Percentiles rank a stretch among this genome's conserved stretches.
These are phyloP conservation scores for Kluyveromyces siamensis DNA, from an alignment of 805 yeast genomes.

Conservation along the genomic window DNA sequence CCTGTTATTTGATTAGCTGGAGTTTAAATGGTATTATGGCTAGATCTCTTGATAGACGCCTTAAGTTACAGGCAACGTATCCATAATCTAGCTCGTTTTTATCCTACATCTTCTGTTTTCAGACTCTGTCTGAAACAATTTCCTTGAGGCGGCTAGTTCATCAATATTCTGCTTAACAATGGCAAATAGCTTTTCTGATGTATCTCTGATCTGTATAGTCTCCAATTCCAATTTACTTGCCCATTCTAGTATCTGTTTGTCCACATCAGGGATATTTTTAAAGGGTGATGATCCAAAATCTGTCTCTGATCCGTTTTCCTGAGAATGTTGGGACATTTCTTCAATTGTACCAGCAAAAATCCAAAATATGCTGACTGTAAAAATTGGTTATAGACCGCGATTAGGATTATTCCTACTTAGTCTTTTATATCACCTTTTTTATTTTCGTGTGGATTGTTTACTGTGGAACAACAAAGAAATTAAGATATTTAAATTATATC, in stretches of 20 bases:
- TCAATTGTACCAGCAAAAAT: not conserved
- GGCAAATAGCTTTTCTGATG: constrained; percentile 14
- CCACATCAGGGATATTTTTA: constrained; percentile 13
- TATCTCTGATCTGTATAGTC: constrained; percentile 34
- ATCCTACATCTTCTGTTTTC: not conserved
- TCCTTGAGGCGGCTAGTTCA: constrained; percentile 4
- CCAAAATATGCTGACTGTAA: not conserved
- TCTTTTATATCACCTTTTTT: not conserved
- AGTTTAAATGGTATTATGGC: not conserved
- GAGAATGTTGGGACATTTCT: not conserved
- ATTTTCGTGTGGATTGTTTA: not conserved
- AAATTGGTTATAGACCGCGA: too few relatives aligned
- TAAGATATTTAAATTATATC: not conserved
- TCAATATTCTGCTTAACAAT: constrained; percentile 12
- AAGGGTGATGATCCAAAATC: constrained; percentile 3
- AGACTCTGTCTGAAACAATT: not conserved
- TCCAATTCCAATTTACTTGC: constrained; percentile 44
- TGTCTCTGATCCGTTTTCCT: not conserved
- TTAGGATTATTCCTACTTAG: too few relatives aligned
- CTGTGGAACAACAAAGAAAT: not conserved
- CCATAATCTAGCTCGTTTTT: not conserved
- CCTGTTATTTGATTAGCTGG: not conserved
- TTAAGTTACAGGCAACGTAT: too few relatives aligned
- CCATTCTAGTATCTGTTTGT: constrained; percentile 36
- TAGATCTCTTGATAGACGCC: not conserved